Conservation (phyloP, 345 rosid species). For the Corchorus capsularis region DNA sequence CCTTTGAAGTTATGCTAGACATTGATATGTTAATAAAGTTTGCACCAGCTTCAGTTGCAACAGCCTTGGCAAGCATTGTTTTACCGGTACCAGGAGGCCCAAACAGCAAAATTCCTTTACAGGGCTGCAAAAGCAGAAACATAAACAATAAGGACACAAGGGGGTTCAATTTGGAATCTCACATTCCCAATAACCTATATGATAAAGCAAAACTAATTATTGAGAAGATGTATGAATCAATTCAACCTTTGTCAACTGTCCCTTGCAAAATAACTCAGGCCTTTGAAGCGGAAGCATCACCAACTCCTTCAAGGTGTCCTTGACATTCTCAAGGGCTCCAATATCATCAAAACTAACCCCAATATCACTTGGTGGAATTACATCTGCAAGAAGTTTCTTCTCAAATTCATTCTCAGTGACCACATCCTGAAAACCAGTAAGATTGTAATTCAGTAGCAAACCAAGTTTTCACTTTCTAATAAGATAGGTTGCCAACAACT, state of each 20-base stretch:
- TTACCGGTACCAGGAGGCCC: conserved; percentile 99
- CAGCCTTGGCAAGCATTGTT: conserved; percentile 99
- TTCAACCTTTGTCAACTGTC: conserved; percentile 93
- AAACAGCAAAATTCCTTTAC: conserved; percentile 94
- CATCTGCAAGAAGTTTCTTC: conserved; percentile 95
- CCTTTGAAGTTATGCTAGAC: conserved; percentile 99
- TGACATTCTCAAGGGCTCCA: conserved; percentile 96
- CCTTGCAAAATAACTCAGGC: conserved; percentile 97
- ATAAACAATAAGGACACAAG: conserved; percentile 9
- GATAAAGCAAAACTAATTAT: background rate
- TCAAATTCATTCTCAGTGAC: conserved; percentile 97
- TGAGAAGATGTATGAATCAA: background rate
- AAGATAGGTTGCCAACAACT: background rate
- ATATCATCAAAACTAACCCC: conserved; percentile 97
- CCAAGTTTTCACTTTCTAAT: background rate
- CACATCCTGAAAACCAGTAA: conserved; percentile 66
- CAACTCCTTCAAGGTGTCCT: conserved; percentile 97
- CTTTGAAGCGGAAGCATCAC: conserved; percentile 99
- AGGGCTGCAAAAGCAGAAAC: conserved; percentile 56
- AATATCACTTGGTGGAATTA: conserved; percentile 93
- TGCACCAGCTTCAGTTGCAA: conserved; percentile 99
- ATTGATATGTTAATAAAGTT: conserved; percentile 99
- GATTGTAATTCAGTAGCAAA: background rate
- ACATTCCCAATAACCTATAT: conserved; percentile 10
- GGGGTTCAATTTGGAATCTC: background rate